Percentiles rank a stretch among this genome's conserved stretches.
Conservation (phyloP, 139 green algal species). For the Chlorella sp. region DNA sequence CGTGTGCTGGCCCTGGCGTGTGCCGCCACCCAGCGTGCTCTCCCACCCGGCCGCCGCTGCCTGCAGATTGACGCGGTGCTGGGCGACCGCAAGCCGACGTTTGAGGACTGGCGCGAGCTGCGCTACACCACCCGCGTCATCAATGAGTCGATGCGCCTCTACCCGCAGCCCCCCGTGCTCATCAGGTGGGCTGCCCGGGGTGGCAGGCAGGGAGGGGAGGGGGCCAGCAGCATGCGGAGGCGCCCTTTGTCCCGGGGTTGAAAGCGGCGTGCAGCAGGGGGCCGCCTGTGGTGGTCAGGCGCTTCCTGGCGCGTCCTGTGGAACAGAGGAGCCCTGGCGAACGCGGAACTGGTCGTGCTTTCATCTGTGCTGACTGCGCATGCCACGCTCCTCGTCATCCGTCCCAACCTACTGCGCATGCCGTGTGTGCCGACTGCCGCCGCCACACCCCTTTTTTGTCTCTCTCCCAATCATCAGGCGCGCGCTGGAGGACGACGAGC, state of each 20-base stretch:
- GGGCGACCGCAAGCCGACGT: conserved; percentile 66
- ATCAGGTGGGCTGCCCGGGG: conserved; percentile 75
- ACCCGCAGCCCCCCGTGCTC: conserved; percentile 96
- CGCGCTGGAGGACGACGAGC: conserved; percentile 53
- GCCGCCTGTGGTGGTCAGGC: no score
- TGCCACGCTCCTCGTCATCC: no score
- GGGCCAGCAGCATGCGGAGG: no score
- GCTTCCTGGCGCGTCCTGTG: no score
- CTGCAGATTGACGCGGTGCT: conserved; percentile 71
- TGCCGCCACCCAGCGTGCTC: background rate
- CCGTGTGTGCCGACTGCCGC: background rate
- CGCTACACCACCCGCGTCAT: conserved; percentile 82
- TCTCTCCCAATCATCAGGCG: no score
- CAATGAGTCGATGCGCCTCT: conserved; percentile 92
- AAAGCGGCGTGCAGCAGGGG: no score
- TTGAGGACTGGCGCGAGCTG: conserved; percentile 73
- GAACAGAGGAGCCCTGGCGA: no score
- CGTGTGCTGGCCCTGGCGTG: no score
- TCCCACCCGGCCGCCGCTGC: background rate
- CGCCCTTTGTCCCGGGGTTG: no score
- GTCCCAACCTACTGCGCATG: no score
- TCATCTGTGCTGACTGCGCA: no score
- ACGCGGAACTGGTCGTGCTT: no score
- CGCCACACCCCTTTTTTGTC: background rate
- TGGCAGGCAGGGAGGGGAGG: conserved; percentile 44